These are phyloP conservation scores for Torrubiellomyces zombiae DNA, from an alignment of 2,329 filamentous ascomycete genomes.

Conservation along the genomic window DNA sequence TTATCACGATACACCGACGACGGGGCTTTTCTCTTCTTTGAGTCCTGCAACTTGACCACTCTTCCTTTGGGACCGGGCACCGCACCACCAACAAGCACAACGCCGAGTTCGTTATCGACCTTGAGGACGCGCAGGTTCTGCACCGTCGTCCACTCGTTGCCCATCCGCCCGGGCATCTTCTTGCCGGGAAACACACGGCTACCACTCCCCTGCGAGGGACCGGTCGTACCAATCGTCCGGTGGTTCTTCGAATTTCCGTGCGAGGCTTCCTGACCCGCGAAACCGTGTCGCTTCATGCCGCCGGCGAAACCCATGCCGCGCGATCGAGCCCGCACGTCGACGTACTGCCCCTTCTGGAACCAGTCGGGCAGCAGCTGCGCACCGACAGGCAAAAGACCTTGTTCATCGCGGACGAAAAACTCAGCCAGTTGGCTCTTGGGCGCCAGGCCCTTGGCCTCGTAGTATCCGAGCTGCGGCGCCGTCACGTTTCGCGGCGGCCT, in stretches of 20 bases:
- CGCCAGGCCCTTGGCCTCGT: constrained; percentile 61
- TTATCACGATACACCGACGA: constrained; percentile 30
- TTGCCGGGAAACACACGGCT: constrained; percentile 88
- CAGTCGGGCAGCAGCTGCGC: constrained; percentile 66
- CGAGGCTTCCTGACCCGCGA: constrained; percentile 71
- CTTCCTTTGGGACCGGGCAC: constrained; percentile 81
- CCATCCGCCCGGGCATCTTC: constrained; percentile 97
- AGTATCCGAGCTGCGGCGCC: constrained; percentile 77
- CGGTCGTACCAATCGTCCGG: constrained; percentile 77
- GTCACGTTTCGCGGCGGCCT: constrained; percentile 60
- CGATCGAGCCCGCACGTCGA: constrained; percentile 66
- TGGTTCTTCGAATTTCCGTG: constrained; percentile 95
- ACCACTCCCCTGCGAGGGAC: constrained; percentile 80
- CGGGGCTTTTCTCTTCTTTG: constrained; percentile 63
- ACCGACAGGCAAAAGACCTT: constrained; percentile 62
- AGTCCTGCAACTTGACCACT: constrained; percentile 73
- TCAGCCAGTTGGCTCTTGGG: constrained; percentile 75
- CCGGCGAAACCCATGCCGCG: constrained; percentile 89
- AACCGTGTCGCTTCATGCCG: constrained; percentile 95
- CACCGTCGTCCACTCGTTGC: constrained; percentile 69
- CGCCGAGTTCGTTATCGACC: constrained; percentile 72
- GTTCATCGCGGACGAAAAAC: constrained; percentile 64
- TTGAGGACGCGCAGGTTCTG: constrained; percentile 84
- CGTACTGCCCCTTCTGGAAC: constrained; percentile 80
- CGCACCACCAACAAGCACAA: constrained; percentile 74